These are phyloP conservation scores for Phytophthora sansomeana DNA, from an alignment of 352 stramenopile genomes.

Conservation along the genomic window DNA sequence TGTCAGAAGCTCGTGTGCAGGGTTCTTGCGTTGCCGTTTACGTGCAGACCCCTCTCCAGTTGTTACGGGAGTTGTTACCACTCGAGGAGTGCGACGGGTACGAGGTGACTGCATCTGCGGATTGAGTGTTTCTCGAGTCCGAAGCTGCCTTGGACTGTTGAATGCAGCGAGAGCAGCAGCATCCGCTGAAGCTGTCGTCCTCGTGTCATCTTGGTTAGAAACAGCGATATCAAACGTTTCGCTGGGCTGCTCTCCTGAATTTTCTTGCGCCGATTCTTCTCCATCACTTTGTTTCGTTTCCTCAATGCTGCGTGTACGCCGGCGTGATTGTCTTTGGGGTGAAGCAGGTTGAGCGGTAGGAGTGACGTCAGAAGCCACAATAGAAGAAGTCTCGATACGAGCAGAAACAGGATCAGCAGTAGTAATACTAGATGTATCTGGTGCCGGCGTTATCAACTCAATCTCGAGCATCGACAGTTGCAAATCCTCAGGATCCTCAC, in stretches of 20 bases:
- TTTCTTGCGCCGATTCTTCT: slow-evolving; percentile 16
- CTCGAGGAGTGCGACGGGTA: slow-evolving; percentile 35
- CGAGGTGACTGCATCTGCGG: slow-evolving; percentile 33
- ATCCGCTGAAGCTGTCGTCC: slow-evolving; percentile 24
- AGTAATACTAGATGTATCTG: slow-evolving; percentile 5
- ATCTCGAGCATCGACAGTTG: slow-evolving; percentile 41
- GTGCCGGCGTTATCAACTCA: slow-evolving; percentile 24
- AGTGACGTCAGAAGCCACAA: background rate
- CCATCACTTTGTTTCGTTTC: slow-evolving; percentile 25
- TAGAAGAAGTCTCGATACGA: slow-evolving; percentile 8
- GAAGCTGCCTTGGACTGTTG: slow-evolving; percentile 33
- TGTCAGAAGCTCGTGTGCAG: slow-evolving; percentile 47
- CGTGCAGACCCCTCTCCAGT: slow-evolving; percentile 17
- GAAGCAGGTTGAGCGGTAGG: slow-evolving; percentile 14
- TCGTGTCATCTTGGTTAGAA: slow-evolving; percentile 33
- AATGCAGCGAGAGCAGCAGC: slow-evolving; percentile 10
- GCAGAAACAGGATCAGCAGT: slow-evolving; percentile 3
- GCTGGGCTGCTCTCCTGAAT: slow-evolving; percentile 6
- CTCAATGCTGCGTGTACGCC: slow-evolving; percentile 29
- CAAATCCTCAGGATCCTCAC: slow-evolving; percentile 42
- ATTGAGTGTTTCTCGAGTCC: slow-evolving; percentile 21
- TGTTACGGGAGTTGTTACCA: slow-evolving; percentile 22
- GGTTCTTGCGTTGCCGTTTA: slow-evolving; percentile 56
- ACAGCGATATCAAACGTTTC: slow-evolving; percentile 9
- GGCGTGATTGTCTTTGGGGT: slow-evolving; percentile 24